A percentile compares a stretch with the other conserved stretches of the same genome.
Conservation (phyloP, 306 rosid genomes). For the Lathyrus sativus region DNA sequence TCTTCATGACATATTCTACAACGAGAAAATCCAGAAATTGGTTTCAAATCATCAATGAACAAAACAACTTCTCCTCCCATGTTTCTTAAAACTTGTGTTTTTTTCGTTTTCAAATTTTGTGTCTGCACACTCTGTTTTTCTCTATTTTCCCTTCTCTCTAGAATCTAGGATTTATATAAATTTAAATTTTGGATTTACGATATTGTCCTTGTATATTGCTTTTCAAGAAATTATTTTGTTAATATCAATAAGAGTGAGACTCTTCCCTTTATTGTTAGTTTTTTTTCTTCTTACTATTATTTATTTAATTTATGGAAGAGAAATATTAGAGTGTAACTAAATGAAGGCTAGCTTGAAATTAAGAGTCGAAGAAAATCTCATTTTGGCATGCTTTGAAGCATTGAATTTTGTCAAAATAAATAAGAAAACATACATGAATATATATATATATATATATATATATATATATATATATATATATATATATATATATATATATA, state of each 20-base stretch:
- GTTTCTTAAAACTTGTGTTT: conserved; percentile 24
- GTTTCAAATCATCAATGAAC: conserved; percentile 62
- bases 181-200: conserved; percentile 43
- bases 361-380: conserved; percentile 37
- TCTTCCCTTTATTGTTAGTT: background rate
- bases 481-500: too few relatives aligned
- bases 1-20: conserved; percentile 98
- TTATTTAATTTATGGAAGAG: background rate
- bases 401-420: conserved; percentile 30
- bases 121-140: conserved; percentile 1
- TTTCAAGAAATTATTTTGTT: conserved; percentile 23
- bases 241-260: background rate
- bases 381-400: conserved; percentile 23
- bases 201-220: conserved; percentile 46
- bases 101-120: conserved; percentile 39
- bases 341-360: conserved; percentile 12
- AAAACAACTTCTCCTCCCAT: conserved; percentile 71
- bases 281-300: background rate
- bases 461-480: too few relatives aligned
- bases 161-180: conserved; percentile 35
- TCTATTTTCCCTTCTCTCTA: conserved; percentile 19
- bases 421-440: too few relatives aligned
- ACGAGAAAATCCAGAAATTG: conserved; percentile 45
- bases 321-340: background rate
- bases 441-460: too few relatives aligned